Evolutionary conservation across 2,329 filamentous ascomycete species (phyloP), one percentile per base, ranked within the genome.

Genomic region (Trichoderma arundinaceum): DNA sequence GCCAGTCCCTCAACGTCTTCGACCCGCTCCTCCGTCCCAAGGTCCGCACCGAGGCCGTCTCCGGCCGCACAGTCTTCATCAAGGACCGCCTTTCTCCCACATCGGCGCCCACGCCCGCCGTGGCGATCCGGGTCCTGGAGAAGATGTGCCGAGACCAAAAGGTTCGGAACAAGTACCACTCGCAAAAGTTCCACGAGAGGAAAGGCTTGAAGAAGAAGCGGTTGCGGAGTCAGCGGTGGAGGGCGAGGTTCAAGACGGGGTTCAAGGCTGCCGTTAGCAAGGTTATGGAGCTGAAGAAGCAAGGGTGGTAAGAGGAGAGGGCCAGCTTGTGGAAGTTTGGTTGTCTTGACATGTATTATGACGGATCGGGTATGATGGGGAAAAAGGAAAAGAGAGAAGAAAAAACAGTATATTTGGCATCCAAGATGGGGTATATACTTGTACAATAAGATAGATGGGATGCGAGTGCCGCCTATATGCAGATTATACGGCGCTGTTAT

Each of bases 121-220:
- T 77, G 7, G 81, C 83, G 0, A 76, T 88, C 44, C 72, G 73
- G 39, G 65, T 81, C 6, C 75, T 86, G 4, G 73, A 78, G 46
- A 71, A 71, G 44, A 72, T 81, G 58, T 74, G 80, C 38, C 68
- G 70, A 5, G 71, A 75, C 72, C 93, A 94, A 73, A 81, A 77
- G 49, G 79, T 95, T 58, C 81, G 77, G 69, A 66, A 56, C 2
- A 88, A 92, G 71, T 81, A 81, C 61, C 75, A 77, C 19, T 75
- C 72, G 68, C 92, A 95, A 78, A 81, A 82, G 69, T 92, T 87
- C 72, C 90, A 96, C 77, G 92, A 95, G 82, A 81, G 92, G 53
- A 84, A 84, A 0, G 92, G 92, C 2, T 72, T 92, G 72, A 92
- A 91, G 84, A 84, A 89, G 77, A 96, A 95, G 86, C 85, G 92